These are phyloP conservation scores for Diaporthe eres DNA, from an alignment of 2,329 filamentous ascomycete genomes.

Conservation along the genomic window DNA sequence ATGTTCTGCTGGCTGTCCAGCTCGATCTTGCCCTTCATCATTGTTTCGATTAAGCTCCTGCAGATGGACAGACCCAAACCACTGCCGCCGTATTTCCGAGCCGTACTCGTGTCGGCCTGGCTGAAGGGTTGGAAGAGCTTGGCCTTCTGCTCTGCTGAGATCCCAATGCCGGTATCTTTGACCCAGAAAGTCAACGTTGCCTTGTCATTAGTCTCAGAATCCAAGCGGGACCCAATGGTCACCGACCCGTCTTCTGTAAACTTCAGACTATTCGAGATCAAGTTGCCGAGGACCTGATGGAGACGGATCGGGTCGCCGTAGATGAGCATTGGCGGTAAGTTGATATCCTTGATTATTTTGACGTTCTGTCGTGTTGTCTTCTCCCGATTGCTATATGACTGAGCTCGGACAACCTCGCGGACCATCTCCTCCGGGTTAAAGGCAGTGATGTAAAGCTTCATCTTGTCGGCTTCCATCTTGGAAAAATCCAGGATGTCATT, in stretches of 20 bases:
- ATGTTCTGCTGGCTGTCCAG: conserved; percentile 82
- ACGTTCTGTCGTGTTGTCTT: conserved; percentile 75
- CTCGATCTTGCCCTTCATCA: conserved; percentile 89
- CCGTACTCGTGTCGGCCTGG: conserved; percentile 91
- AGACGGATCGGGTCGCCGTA: conserved; percentile 77
- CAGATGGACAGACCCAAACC: conserved; percentile 93
- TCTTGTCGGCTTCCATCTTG: conserved; percentile 90
- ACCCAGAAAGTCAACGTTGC: conserved; percentile 88
- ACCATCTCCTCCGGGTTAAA: conserved; percentile 79
- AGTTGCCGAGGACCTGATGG: conserved; percentile 81
- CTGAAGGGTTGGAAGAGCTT: conserved; percentile 94
- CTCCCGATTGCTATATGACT: conserved; percentile 76
- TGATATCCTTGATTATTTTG: conserved; percentile 78
- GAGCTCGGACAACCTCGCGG: conserved; percentile 75
- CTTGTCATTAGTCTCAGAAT: conserved; percentile 77
- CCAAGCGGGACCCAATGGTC: conserved; percentile 82
- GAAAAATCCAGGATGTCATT: conserved; percentile 98
- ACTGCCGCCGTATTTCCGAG: conserved; percentile 91
- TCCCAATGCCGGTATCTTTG: conserved; percentile 91
- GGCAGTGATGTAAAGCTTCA: conserved; percentile 82
- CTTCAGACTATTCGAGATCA: conserved; percentile 94
- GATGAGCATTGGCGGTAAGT: conserved; percentile 79
- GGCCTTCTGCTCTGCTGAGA: conserved; percentile 83
- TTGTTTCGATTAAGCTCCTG: conserved; percentile 92
- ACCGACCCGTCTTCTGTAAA: conserved; percentile 91